These are phyloP conservation scores for Fusarium sp. DNA, from an alignment of 2,329 filamentous ascomycete genomes.

Conservation along the genomic window DNA sequence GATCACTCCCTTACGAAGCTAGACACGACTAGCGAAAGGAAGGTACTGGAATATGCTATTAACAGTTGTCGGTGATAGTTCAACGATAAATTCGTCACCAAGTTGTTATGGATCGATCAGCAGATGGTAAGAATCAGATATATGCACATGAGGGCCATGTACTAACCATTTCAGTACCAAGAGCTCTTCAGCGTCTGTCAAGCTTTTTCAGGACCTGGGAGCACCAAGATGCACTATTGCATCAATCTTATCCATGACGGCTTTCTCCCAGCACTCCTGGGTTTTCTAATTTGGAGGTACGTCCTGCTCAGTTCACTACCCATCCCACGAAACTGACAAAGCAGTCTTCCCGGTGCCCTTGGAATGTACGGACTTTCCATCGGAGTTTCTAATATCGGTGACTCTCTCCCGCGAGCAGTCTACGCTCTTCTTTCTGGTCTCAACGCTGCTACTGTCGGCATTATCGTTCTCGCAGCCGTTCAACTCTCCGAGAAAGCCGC, in stretches of 20 bases:
- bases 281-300: slow-evolving; percentile 73
- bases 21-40: background rate
- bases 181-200: slow-evolving; percentile 78
- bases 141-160: rapidly evolving
- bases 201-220: slow-evolving; percentile 73
- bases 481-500: slow-evolving; percentile 75
- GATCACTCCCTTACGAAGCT: background rate
- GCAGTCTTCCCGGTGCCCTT: slow-evolving; percentile 71
- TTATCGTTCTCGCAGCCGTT: slow-evolving; percentile 76
- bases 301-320: too few species aligned
- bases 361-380: slow-evolving; percentile 76
- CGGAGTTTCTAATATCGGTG: slow-evolving; percentile 69
- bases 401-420: slow-evolving; percentile 67
- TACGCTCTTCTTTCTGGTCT: slow-evolving; percentile 78
- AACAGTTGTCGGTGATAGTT: slow-evolving; percentile 4
- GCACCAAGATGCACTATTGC: slow-evolving; percentile 78
- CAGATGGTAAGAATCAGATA: slow-evolving; percentile 60
- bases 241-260: slow-evolving; percentile 73
- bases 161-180: slow-evolving; percentile 64
- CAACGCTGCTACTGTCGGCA: slow-evolving; percentile 77
- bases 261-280: slow-evolving; percentile 65
- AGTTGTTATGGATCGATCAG: slow-evolving; percentile 74
- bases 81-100: slow-evolving; percentile 64
- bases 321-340: slow-evolving; percentile 12
- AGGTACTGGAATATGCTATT: background rate